Base-by-base conservation (phyloP, 2,329 filamentous ascomycete genomes). In the Gyromitra esculenta region DNA sequence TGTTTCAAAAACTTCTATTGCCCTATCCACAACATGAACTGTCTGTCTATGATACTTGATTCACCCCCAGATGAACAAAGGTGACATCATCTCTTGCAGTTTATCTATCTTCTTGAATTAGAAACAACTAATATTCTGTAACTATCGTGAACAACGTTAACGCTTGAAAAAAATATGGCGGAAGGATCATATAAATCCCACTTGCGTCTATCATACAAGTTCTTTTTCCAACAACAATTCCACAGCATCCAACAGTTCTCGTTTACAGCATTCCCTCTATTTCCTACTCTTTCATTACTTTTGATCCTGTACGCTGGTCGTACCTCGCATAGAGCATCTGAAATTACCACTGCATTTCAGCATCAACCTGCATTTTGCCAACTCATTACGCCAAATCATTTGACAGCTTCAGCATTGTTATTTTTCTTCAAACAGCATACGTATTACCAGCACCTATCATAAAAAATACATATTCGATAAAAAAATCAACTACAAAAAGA, bases 151-250 rank as follows among this genome's bases (percentile, higher is more conserved):
- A 18, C 18, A 45, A 21, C 15, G 25, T 15, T 45, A 48, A n/a
- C 8, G 5, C 25, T 59, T n/a, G 63, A 54, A 65, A 52, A 65
- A 18, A 31, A 9, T 6, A 54, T 57, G 31, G 6, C 31, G 15
- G 7, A 9, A 45, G 2, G 15, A 45, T 43, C 21, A 57, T 68
- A 68, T 68, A 68, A 68, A 35, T 39, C 15, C 41, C n/a, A 15
- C 15, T 15, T 25, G 13, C 39, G 21, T 43, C n/a, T 39, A n/a
- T 21, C 52, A 5, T 37, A 21, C n/a, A 59, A 18, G 21, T 45
- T 45, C 52, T 67, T 37, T 37, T 15, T 37, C 52, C 13, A 52
- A 68, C 39, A 68, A 68, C 65, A 39, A 68, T 57, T 69, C 66
- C 39, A 9, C 54, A 60, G 15, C 41, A 37, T 13, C 43, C 31